Percentiles rank a stretch among this genome's conserved stretches.
Conservation (phyloP, 1,284 basidiomycete species). For the Phaffia rhodozyma region DNA sequence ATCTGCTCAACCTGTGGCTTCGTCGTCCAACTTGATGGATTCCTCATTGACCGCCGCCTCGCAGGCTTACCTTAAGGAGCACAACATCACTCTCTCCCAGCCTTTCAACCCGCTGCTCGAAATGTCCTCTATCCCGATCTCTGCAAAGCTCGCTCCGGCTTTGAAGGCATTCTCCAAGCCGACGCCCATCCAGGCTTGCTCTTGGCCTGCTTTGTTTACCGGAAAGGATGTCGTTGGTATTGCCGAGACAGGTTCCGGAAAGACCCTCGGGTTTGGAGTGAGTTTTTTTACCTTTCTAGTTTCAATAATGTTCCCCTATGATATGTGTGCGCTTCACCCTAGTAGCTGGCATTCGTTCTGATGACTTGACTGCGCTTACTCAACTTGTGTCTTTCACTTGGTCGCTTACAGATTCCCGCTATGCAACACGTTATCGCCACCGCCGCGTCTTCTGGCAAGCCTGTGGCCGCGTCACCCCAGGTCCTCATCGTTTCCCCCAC, state of each 20-base stretch:
- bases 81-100: conserved; percentile 60
- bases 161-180: conserved; percentile 71
- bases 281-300: conserved; percentile 36
- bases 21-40: conserved; percentile 24
- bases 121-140: conserved; percentile 62
- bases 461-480: conserved; percentile 24
- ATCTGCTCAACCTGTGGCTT: conserved; percentile 18
- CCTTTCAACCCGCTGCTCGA: conserved; percentile 58
- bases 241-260: conserved; percentile 94
- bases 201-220: conserved; percentile 79
- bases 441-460: conserved; percentile 16
- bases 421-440: conserved; percentile 45
- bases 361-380: background rate
- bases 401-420: conserved; percentile 11
- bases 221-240: conserved; percentile 88
- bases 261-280: conserved; percentile 92
- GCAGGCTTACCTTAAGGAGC: conserved; percentile 53
- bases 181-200: conserved; percentile 89
- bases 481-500: conserved; percentile 86
- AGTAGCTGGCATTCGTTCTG: background rate
- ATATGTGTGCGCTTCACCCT: background rate
- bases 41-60: conserved; percentile 38
- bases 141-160: conserved; percentile 48
- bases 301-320: background rate
- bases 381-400: conserved; percentile 30